phyloP scores from a whole-genome alignment of 352 stramenopile species.

The Globisporangium polare region DNA sequence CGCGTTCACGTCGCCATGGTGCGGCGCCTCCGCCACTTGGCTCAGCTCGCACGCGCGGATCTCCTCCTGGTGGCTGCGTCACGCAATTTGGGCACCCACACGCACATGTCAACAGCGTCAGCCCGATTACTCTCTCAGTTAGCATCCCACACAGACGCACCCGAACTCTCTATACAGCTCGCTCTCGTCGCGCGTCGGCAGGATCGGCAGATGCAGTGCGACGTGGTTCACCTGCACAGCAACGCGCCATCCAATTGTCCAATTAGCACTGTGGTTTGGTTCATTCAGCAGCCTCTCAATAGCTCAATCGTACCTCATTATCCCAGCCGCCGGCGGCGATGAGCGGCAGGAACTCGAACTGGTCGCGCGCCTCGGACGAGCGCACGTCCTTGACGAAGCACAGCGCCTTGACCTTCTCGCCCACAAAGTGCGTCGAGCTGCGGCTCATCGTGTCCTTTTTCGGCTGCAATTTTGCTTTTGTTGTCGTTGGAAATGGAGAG shows the following conservation, averaged over 20 bases:
- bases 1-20: conserved; percentile 61
- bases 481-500: conserved; percentile 3
- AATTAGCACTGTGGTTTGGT: background rate
- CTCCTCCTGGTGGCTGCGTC: conserved; percentile 5
- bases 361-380: conserved; percentile 29
- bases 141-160: conserved; percentile 14
- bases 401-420: conserved; percentile 55
- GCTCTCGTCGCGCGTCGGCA: conserved; percentile 37
- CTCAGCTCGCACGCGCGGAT: conserved; percentile 36
- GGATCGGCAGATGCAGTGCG: conserved; percentile 45
- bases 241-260: background rate
- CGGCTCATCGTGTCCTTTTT: conserved; percentile 12
- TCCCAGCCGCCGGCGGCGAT: conserved; percentile 58
- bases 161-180: conserved; percentile 43
- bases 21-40: conserved; percentile 36
- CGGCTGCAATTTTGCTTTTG: background rate
- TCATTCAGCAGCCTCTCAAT: background rate
- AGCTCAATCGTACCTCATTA: conserved; percentile 27
- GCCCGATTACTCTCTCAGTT: background rate
- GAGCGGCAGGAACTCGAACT: conserved; percentile 42
- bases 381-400: conserved; percentile 60
- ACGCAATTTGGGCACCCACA: background rate
- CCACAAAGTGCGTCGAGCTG: conserved; percentile 60
- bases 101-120: background rate
- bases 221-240: conserved; percentile 39